phyloP scores from a whole-genome alignment of 2,329 filamentous ascomycete genomes.

The Fusarium musae region DNA sequence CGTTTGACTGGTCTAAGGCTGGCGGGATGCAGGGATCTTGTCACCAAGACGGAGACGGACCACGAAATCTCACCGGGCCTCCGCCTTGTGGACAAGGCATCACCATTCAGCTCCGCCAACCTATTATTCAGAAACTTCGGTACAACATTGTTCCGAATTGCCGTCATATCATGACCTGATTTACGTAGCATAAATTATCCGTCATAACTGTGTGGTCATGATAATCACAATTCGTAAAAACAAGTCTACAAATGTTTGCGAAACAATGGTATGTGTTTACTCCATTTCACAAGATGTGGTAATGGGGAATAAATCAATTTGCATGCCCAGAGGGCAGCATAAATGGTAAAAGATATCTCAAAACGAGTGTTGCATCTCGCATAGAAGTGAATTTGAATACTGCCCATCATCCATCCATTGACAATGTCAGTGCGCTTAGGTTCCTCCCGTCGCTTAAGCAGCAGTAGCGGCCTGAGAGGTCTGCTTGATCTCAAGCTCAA shows the following conservation, averaged over 20 bases:
- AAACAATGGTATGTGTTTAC: not conserved
- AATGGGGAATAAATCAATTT: slow-evolving; percentile 36
- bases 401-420: slow-evolving; percentile 15
- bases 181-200: not conserved
- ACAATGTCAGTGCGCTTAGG: not conserved
- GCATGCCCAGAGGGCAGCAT: slow-evolving; percentile 22
- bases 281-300: slow-evolving; percentile 15
- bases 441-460: slow-evolving; percentile 29
- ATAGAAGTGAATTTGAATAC: slow-evolving; percentile 39
- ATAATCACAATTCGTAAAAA: not conserved
- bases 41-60: slow-evolving; percentile 42
- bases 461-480: slow-evolving; percentile 45
- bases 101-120: not conserved
- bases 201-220: not conserved
- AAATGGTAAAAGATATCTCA: slow-evolving; percentile 34
- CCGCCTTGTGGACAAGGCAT: slow-evolving; percentile 35
- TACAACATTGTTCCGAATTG: slow-evolving; percentile 9
- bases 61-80: slow-evolving; percentile 45
- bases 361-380: slow-evolving; percentile 13
- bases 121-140: not conserved
- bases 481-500: slow-evolving; percentile 63
- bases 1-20: slow-evolving; percentile 32
- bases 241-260: not conserved
- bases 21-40: slow-evolving; percentile 25
- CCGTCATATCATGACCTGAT: not conserved